These are phyloP conservation scores for Hyaloscypha bicolor DNA, from an alignment of 495 filamentous ascomycete species.

Conservation along the genomic window DNA sequence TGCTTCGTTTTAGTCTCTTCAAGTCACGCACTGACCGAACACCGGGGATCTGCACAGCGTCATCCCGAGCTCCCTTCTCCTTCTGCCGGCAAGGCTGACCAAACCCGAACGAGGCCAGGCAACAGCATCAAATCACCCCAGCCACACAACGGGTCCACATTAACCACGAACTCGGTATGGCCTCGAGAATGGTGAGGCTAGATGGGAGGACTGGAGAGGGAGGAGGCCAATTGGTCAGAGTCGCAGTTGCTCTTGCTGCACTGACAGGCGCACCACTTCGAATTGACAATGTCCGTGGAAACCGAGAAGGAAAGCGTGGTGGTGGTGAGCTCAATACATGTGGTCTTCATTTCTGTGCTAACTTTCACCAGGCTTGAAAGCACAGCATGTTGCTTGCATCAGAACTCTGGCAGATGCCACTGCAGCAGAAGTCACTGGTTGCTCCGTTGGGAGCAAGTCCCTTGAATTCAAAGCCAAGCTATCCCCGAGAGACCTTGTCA, in stretches of 20 bases:
- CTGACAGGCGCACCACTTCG: constrained; percentile 65
- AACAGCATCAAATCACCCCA: neutral
- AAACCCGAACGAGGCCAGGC: neutral
- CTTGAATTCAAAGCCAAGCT: constrained; percentile 52
- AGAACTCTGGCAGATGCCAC: constrained; percentile 65
- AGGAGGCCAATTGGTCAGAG: constrained; percentile 79
- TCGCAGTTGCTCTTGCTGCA: constrained; percentile 69
- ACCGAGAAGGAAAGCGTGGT: constrained; percentile 48
- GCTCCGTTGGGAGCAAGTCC: constrained; percentile 54
- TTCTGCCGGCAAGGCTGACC: neutral
- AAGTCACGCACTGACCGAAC: neutral
- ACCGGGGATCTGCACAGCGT: neutral
- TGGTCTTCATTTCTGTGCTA: neutral
- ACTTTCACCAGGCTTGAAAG: constrained; percentile 64
- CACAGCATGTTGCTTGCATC: constrained; percentile 72
- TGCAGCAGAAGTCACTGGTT: constrained; percentile 58
- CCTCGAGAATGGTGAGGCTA: constrained; percentile 40
- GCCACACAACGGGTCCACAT: neutral
- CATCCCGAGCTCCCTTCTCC: neutral
- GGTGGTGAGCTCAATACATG: constrained; percentile 36
- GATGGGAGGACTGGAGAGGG: constrained; percentile 80
- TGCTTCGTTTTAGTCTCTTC: neutral
- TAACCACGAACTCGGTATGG: neutral
- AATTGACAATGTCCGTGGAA: constrained; percentile 71
- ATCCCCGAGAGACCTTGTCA: constrained; percentile 40